Evolutionary conservation across 2,329 filamentous ascomycete species (phyloP).

Genomic region (Aureobasidium sp.): DNA sequence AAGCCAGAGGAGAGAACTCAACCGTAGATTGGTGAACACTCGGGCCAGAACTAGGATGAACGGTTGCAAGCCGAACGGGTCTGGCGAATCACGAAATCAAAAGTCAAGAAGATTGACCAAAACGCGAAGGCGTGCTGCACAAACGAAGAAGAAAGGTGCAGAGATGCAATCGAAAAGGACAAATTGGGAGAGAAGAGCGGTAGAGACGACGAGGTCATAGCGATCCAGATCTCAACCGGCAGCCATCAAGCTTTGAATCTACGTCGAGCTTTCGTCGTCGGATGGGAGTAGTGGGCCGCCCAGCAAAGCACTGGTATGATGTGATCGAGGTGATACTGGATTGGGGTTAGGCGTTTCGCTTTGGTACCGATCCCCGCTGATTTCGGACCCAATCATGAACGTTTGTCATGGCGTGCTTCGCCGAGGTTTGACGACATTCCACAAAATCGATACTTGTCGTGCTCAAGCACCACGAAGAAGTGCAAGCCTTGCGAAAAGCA

Average conservation of each 20-base stretch:
- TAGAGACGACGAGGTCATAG: constrained; percentile 3
- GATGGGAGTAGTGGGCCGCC: constrained; percentile 15
- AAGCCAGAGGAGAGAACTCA: not conserved
- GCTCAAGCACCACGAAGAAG: not conserved
- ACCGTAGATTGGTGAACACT: constrained; percentile 2
- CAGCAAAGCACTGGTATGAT: constrained; percentile 18
- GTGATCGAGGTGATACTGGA: constrained; percentile 18
- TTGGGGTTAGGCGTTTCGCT: constrained; percentile 15
- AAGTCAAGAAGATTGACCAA: not conserved
- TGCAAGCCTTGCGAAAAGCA: not conserved
- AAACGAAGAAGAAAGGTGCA: constrained; percentile 1
- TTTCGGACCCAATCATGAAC: constrained; percentile 1
- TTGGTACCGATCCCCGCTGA: constrained; percentile 9
- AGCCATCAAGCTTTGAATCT: constrained; percentile 11
- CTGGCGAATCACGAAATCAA: not conserved
- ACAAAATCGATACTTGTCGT: constrained; percentile 2
- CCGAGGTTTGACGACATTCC: constrained; percentile 13
- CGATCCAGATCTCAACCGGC: constrained; percentile 14
- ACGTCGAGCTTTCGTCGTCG: constrained; percentile 12
- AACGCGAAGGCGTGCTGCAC: constrained; percentile 5
- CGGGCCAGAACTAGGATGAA: constrained; percentile 9
- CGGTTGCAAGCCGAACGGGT: constrained; percentile 1
- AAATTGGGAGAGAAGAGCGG: not conserved
- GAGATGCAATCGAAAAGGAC: constrained; percentile 2
- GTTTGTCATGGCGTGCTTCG: constrained; percentile 14